Conservation (phyloP, 768 basidiomycete genomes). For the Leucocoprinus sp. region DNA sequence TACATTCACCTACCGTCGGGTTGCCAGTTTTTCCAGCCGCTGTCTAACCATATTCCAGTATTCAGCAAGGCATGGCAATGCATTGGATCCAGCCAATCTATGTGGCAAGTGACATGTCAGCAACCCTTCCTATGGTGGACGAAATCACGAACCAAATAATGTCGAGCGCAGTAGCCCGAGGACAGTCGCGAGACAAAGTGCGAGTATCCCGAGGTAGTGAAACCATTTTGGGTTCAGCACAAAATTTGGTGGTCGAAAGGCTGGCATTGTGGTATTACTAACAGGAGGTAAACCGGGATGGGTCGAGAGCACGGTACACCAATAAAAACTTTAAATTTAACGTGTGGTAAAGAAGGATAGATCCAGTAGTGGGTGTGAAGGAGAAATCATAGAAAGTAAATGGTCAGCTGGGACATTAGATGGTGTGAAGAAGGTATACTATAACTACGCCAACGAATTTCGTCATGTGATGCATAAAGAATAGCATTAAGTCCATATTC, state of each 20-base stretch:
- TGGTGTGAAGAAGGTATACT: neutral
- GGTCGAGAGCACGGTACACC: neutral
- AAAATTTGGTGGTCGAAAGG: slow-evolving; percentile 17
- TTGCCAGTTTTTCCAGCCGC: slow-evolving; percentile 67
- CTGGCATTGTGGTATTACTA: slow-evolving; percentile 13
- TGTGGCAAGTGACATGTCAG: neutral
- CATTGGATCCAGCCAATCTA: slow-evolving; percentile 66
- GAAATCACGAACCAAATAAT: slow-evolving; percentile 33
- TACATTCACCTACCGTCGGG: slow-evolving; percentile 55
- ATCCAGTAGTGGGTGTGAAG: slow-evolving; percentile 1
- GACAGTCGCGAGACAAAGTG: slow-evolving; percentile 30
- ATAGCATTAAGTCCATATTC: too few species aligned
- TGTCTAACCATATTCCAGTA: slow-evolving; percentile 74
- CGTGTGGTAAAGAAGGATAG: neutral
- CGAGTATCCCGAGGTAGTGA: slow-evolving; percentile 36
- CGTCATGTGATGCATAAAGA: slow-evolving; percentile 1
- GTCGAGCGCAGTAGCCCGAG: slow-evolving; percentile 35
- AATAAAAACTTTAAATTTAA: neutral
- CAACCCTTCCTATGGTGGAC: neutral
- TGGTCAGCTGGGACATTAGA: neutral
- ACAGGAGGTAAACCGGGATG: neutral
- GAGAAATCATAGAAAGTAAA: neutral
- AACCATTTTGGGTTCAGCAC: slow-evolving; percentile 40
- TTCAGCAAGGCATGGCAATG: slow-evolving; percentile 67
- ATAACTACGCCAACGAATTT: neutral